Evolutionary conservation across 2,329 filamentous ascomycete genomes (phyloP).

Genomic region (Phaeosphaeriaceae sp.): DNA sequence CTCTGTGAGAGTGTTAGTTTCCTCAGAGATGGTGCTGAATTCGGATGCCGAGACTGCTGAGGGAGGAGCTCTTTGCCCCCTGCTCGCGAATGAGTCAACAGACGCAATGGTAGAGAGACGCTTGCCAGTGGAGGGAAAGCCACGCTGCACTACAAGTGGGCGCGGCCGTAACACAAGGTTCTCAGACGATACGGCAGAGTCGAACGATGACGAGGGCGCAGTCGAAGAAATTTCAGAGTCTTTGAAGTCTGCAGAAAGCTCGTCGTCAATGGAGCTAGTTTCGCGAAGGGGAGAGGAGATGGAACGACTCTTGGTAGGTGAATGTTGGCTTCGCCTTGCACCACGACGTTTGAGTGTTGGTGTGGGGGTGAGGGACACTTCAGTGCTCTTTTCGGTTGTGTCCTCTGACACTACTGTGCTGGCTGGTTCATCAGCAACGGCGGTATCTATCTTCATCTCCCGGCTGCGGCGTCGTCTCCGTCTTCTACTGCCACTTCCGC

Average conservation of each 20-base stretch:
- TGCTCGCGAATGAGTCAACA: constrained; percentile 58
- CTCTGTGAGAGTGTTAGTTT: constrained; percentile 23
- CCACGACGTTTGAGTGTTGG: constrained; percentile 48
- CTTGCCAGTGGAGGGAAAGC: constrained; percentile 61
- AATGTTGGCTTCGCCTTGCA: constrained; percentile 47
- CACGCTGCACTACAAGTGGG: constrained; percentile 50
- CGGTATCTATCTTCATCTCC: constrained; percentile 34
- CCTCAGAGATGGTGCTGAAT: constrained; percentile 25
- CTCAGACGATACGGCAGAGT: constrained; percentile 38
- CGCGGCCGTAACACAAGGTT: constrained; percentile 39
- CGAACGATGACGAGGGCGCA: constrained; percentile 45
- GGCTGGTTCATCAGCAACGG: constrained; percentile 27
- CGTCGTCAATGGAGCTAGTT: constrained; percentile 31
- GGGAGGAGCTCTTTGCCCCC: constrained; percentile 34
- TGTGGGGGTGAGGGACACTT: constrained; percentile 34
- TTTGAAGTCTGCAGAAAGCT: constrained; percentile 12
- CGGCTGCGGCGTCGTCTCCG: constrained; percentile 34
- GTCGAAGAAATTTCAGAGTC: constrained; percentile 39
- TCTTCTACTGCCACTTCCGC: constrained; percentile 34
- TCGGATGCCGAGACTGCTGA: constrained; percentile 38
- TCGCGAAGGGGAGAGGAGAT: constrained; percentile 40
- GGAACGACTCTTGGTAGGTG: constrained; percentile 49
- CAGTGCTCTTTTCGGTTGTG: constrained; percentile 19
- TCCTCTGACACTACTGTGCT: constrained; percentile 30
- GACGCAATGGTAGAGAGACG: constrained; percentile 65